Base-by-base conservation (phyloP, 2,329 filamentous ascomycete species). In the Lomentospora prolificans region DNA sequence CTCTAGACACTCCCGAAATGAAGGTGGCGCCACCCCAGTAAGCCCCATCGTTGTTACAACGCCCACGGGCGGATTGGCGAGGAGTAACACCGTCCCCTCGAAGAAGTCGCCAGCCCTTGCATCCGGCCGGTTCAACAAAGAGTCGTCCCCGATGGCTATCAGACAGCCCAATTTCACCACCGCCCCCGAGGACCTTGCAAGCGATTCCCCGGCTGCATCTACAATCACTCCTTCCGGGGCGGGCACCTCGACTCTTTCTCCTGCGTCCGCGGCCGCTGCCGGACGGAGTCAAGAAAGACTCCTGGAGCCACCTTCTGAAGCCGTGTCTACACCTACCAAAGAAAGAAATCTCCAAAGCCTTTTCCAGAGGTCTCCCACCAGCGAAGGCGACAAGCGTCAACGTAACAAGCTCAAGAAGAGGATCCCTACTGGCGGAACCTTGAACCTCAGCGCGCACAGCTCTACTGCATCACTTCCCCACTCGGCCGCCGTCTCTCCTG, bases 81-180 rank as follows among this genome's bases (percentile, higher is more conserved):
- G 81, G 57, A 96, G 92, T 71, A 97, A 97, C 66, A 99, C 94
- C 3, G 78, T 97, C 12, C 94, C 94, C 0, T 94, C 92, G 0
- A 95, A 95, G 66, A 86, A 87, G 67, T 94, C 90, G 0, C 89
- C 90, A 6, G 83, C 82, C 7, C 70, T 91, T 46, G 75, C 81
- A 41, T 79, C 84, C 1, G 79, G 80, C 4, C 80, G 87, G n/a
- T 87, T 90, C 63, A 78, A 81, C 30, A 69, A 70, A 61, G 54
- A 60, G 59, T 24, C 67, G 61, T 58, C 61, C 51, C 52, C 62
- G 55, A 57, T 60, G 14, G 57, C 58, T 19, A 53, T 57, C 7
- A 24, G 51, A 22, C 51, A 36, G 17, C 30, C 51, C 10, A 53
- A 25, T 57, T 65, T 17, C 67, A 66, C 4, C 67, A 48, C 44